Evolutionary conservation across 2,329 filamentous ascomycete species (phyloP).

Genomic region (Cytospora paraplurivora): DNA sequence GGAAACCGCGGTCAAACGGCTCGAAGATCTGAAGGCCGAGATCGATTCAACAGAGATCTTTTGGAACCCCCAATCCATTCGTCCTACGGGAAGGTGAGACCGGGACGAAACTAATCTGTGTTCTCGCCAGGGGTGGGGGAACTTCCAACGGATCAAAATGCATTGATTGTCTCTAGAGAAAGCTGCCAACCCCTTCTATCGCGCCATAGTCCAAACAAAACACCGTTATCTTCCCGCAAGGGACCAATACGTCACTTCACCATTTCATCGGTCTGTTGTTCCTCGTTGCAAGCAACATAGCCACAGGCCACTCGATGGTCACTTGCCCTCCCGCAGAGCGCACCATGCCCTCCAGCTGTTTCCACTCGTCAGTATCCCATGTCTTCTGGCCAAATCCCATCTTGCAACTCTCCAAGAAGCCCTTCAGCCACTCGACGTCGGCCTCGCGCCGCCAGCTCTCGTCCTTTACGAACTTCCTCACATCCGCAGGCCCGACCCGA

Average conservation of each 20-base stretch:
- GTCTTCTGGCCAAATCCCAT: constrained; percentile 31
- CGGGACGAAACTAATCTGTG: background rate
- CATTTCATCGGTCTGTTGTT: constrained; percentile 16
- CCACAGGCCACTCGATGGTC: constrained; percentile 30
- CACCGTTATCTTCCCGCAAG: background rate
- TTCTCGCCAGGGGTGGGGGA: background rate
- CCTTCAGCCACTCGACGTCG: constrained; percentile 30
- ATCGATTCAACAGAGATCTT: constrained; percentile 17
- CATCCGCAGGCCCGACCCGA: constrained; percentile 14
- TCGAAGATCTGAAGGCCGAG: constrained; percentile 16
- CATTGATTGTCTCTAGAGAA: background rate
- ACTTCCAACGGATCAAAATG: no score
- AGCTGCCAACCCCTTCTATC: background rate
- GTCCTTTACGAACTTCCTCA: constrained; percentile 11
- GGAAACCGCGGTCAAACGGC: background rate
- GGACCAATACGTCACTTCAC: background rate
- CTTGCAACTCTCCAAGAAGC: constrained; percentile 30
- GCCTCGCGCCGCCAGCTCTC: constrained; percentile 29
- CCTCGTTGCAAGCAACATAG: constrained; percentile 29
- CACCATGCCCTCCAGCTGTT: constrained; percentile 29
- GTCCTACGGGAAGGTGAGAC: background rate
- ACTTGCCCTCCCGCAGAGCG: constrained; percentile 17
- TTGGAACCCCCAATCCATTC: constrained; percentile 23
- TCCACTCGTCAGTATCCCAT: constrained; percentile 29
- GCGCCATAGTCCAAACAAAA: background rate